phyloP scores from a whole-genome alignment of 495 filamentous ascomycete species.

The Aspergillus sclerotiicarbonarius region DNA sequence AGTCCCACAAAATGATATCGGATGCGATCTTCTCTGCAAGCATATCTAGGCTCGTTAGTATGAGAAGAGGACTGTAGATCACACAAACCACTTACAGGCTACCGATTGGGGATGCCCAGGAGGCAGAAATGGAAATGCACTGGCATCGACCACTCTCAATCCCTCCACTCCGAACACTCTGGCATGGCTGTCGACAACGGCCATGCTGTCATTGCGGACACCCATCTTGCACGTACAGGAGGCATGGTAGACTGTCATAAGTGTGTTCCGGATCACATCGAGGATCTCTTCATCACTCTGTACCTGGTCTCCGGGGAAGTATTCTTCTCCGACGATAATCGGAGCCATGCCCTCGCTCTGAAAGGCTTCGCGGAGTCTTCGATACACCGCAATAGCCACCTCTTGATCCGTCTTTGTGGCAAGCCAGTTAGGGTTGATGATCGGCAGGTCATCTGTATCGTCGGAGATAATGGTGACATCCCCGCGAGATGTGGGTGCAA shows the following conservation, averaged over 20 bases:
- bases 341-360: constrained; percentile 31
- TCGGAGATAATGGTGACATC: constrained; percentile 50
- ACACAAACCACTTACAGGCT: constrained; percentile 41
- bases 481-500: constrained; percentile 50
- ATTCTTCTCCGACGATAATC: constrained; percentile 46
- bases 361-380: constrained; percentile 44
- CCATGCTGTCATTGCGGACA: constrained; percentile 36
- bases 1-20: constrained; percentile 36
- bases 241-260: constrained; percentile 55
- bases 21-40: constrained; percentile 62
- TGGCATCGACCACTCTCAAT: constrained; percentile 60
- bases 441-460: constrained; percentile 41
- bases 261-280: constrained; percentile 34
- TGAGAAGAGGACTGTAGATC: neutral
- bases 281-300: constrained; percentile 53
- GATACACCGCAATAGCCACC: constrained; percentile 50
- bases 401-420: constrained; percentile 51
- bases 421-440: constrained; percentile 59
- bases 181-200: constrained; percentile 53
- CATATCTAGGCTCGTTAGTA: constrained; percentile 35
- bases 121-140: constrained; percentile 53
- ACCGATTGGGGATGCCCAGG: constrained; percentile 56
- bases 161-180: constrained; percentile 51
- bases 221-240: constrained; percentile 55
- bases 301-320: constrained; percentile 46